Base-by-base conservation (phyloP, 352 stramenopile genomes). In the Phytophthora sojae region DNA sequence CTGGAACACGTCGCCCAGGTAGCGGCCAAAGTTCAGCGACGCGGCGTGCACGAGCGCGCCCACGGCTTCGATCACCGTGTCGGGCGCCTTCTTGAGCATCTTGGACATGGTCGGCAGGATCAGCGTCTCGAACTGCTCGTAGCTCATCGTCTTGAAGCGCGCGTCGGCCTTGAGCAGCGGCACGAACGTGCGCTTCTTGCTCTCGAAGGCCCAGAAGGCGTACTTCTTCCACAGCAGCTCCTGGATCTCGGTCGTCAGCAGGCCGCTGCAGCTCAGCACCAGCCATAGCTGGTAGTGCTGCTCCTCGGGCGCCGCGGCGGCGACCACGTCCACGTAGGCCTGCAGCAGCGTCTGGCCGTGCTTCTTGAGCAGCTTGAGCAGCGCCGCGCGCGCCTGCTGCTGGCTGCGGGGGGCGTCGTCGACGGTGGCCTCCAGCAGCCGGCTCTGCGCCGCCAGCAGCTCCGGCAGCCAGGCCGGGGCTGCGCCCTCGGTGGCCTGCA, bases 1-100 rank as follows among this genome's bases (percentile, higher is more conserved):
- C 52, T 82, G 76, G 64, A 97, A 97, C n/a, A 95, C 65, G 21
- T 88, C 76, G 0, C 51, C 32, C 37, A 93, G 23, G 69, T 94
- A 93, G 1, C 65, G 61, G 44, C 88, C 86, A 57, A 95, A 88
- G 52, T 95, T 86, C 55, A 97, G 55, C 25, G 81, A 77, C 15
- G 79, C 79, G 5, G 71, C 71, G 6, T 71, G 61, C 6, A 96
- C 81, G 21, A 94, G 58, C 29, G 81, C 75, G 0, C 73, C 78
- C 3, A 83, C 73, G 6, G 85, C 77, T 67, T 95, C 86, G 29
- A 97, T 75, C 26, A 89, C 77, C 37, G 83, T 85, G 64, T 97
- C 90, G 0, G 90, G 88, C 29, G 87, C 89, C 65, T 93, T 93
- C 74, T 95, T 96, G 59, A 97, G 79, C 77, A 91, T 82, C 67